phyloP scores from a whole-genome alignment of 257 asterid species.

The Plantago ovata region DNA sequence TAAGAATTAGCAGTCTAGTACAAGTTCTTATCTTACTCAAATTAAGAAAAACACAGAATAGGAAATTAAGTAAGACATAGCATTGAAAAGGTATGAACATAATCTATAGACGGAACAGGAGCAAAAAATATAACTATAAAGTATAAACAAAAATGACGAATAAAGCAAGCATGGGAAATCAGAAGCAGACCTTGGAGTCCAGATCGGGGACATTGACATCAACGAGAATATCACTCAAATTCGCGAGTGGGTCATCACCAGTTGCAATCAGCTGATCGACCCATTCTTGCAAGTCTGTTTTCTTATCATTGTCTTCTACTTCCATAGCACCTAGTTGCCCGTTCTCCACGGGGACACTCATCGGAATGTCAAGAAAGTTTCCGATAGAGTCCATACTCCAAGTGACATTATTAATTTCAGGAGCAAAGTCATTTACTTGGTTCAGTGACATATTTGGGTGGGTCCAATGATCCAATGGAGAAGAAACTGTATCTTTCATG shows the following conservation, averaged over 20 bases:
- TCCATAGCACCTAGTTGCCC: conserved; percentile 37
- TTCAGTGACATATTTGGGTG: conserved; percentile 26
- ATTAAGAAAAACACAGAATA: not conserved
- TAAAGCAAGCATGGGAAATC: conserved; percentile 1
- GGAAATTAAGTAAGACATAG: no score
- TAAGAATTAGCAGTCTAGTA: no score
- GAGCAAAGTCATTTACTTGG: conserved; percentile 24
- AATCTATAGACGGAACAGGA: not conserved
- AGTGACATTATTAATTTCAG: conserved; percentile 26
- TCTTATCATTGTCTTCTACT: conserved; percentile 38
- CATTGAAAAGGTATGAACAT: not conserved
- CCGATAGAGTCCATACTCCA: conserved; percentile 41
- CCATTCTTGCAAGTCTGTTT: conserved; percentile 73
- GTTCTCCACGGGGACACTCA: conserved; percentile 28
- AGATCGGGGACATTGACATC: conserved; percentile 63
- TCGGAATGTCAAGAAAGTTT: conserved; percentile 37
- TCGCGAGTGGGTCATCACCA: conserved; percentile 42
- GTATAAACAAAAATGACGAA: not conserved
- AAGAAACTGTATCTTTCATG: conserved; percentile 29
- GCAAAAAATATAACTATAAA: not conserved
- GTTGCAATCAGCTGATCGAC: conserved; percentile 54
- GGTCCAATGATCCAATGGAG: conserved; percentile 25
- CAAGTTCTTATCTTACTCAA: no score
- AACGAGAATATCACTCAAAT: conserved; percentile 58
- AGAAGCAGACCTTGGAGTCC: conserved; percentile 55